A percentile compares a stretch with the other conserved stretches of the same genome.
phyloP scores from a whole-genome alignment of 106 monocot genomes.

The Dendrobium nobile region DNA sequence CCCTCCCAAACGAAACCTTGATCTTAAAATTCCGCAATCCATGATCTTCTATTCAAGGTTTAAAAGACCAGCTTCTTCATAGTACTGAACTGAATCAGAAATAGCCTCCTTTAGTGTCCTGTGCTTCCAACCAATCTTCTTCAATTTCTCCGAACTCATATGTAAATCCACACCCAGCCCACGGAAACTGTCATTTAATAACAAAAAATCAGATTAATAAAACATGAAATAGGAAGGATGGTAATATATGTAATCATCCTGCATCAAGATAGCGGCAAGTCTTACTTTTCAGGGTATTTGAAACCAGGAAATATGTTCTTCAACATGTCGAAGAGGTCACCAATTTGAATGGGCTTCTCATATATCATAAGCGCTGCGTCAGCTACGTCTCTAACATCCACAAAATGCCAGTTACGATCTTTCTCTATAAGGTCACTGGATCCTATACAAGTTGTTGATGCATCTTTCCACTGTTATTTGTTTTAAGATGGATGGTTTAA shows the following conservation, averaged over 20 bases:
- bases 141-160: not conserved
- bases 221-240: not conserved
- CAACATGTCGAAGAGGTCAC: constrained; percentile 30
- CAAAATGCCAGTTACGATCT: constrained; percentile 6
- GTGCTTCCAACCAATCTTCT: not conserved
- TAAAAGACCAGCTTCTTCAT: not conserved
- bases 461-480: too few species aligned
- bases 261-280: not conserved
- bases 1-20: too few species aligned
- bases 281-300: constrained; percentile 21
- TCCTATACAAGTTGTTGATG: not conserved
- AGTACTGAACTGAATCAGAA: not conserved
- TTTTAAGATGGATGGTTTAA: too few species aligned
- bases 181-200: not conserved
- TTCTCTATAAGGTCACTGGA: not conserved
- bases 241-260: not conserved
- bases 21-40: too few species aligned
- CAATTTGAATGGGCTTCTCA: constrained; percentile 24
- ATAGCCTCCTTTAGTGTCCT: not conserved
- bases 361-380: constrained; percentile 54
- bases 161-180: not conserved
- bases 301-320: constrained; percentile 14
- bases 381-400: constrained; percentile 65
- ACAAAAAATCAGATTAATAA: not conserved
- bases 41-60: not conserved